Evolutionary conservation across 2,329 filamentous ascomycete species (phyloP).

Genomic region (Aspergillus uvarum): DNA sequence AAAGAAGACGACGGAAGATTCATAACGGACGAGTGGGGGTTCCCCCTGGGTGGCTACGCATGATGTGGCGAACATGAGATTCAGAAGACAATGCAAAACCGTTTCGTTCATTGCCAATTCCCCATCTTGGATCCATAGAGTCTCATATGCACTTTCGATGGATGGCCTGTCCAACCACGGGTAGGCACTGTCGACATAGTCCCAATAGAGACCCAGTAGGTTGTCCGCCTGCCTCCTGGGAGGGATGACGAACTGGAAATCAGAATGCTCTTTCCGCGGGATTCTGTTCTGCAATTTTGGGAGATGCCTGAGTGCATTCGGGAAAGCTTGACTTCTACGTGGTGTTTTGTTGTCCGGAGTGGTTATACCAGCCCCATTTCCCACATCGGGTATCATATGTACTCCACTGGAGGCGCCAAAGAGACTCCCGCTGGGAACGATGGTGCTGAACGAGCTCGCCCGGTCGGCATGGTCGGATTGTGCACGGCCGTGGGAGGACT

Average conservation of each 20-base stretch:
- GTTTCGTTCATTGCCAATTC: constrained; percentile 14
- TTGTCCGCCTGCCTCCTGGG: not conserved
- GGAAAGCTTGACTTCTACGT: not conserved
- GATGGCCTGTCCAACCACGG: not conserved
- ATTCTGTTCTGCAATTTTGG: not conserved
- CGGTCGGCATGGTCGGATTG: not conserved
- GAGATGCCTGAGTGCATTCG: not conserved
- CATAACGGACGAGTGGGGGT: not conserved
- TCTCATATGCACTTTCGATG: not conserved
- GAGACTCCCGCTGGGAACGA: not conserved
- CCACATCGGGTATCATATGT: not conserved
- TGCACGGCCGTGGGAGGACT: not conserved
- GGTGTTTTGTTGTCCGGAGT: not conserved
- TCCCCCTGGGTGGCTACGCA: constrained; percentile 13
- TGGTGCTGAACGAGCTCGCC: not conserved
- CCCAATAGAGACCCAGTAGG: not conserved
- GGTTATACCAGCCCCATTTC: not conserved
- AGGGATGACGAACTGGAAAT: not conserved
- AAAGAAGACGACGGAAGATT: not conserved
- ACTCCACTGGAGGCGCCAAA: not conserved
- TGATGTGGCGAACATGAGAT: constrained; percentile 15
- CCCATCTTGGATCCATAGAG: not conserved
- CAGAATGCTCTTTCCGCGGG: too few species aligned
- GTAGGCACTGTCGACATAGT: constrained; percentile 1
- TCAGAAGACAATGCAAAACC: constrained; percentile 14